phyloP scores from a whole-genome alignment of 2,329 filamentous ascomycete genomes.

The Rosellinia necatrix region DNA sequence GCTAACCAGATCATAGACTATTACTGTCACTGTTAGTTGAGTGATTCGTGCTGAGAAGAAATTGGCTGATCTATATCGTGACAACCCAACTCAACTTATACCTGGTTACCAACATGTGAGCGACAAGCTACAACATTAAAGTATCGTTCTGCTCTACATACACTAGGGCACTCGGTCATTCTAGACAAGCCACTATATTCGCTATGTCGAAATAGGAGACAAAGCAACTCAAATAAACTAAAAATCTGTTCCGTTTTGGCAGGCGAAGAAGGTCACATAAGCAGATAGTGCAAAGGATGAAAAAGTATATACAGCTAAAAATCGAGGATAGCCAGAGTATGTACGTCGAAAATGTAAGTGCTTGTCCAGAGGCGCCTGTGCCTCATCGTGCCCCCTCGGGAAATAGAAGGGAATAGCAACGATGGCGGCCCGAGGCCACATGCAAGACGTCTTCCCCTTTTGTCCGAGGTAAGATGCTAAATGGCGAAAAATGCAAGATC shows the following conservation, averaged over 20 bases:
- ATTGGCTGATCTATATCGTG: too few relatives aligned
- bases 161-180: not conserved
- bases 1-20: too few relatives aligned
- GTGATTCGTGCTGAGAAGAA: too few relatives aligned
- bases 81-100: too few relatives aligned
- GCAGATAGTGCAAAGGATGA: not conserved
- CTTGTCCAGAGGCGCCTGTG: not conserved
- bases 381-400: not conserved
- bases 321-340: slow-evolving; percentile 26
- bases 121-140: too few relatives aligned
- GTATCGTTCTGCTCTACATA: too few relatives aligned
- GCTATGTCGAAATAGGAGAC: too few relatives aligned
- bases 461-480: slow-evolving; percentile 22
- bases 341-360: slow-evolving; percentile 24
- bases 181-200: not conserved
- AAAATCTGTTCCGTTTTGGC: not conserved
- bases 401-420: not conserved
- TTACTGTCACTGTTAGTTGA: too few relatives aligned
- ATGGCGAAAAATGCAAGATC: slow-evolving; percentile 9
- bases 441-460: slow-evolving; percentile 4
- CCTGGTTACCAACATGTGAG: too few relatives aligned
- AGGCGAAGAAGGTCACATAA: not conserved
- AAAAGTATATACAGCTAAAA: slow-evolving; percentile 28
- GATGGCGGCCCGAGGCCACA: not conserved
- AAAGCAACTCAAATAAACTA: not conserved